Percentiles rank a stretch among this genome's conserved stretches.
Evolutionary conservation across 164 flowering plant genomes (phyloP).

Genomic region (Berberis vulgaris): DNA sequence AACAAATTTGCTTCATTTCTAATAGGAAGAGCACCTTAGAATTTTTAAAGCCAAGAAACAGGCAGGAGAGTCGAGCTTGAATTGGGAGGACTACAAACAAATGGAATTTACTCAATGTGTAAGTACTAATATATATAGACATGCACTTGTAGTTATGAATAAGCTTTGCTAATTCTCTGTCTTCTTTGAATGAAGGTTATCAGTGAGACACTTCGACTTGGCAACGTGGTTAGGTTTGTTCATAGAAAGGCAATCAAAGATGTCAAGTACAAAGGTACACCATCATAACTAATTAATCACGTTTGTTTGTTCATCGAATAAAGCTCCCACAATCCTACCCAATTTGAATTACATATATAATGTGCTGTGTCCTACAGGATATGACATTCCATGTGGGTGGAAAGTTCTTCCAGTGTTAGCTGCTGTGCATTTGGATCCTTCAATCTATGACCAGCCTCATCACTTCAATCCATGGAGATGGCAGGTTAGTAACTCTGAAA

Average conservation of each 20-base stretch:
- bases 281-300: background rate
- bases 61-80: conserved; percentile 42
- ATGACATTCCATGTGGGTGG: conserved; percentile 96
- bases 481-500: conserved; percentile 41
- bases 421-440: conserved; percentile 83
- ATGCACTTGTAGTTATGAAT: background rate
- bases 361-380: conserved; percentile 34
- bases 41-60: conserved; percentile 45
- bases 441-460: conserved; percentile 58
- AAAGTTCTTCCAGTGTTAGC: conserved; percentile 91
- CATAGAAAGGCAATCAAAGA: conserved; percentile 85
- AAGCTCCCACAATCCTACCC: too few species aligned
- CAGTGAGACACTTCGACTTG: conserved; percentile 77
- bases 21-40: conserved; percentile 68
- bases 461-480: conserved; percentile 99
- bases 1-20: background rate
- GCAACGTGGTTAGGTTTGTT: conserved; percentile 83
- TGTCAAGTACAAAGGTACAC: conserved; percentile 71
- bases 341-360: background rate
- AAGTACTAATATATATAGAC: conserved; percentile 16
- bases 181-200: conserved; percentile 43
- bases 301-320: conserved; percentile 1
- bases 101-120: conserved; percentile 96
- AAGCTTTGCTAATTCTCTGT: too few species aligned
- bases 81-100: conserved; percentile 88